phyloP scores from a whole-genome alignment of 2,329 filamentous ascomycete genomes.

The Pseudogymnoascus destructans region DNA sequence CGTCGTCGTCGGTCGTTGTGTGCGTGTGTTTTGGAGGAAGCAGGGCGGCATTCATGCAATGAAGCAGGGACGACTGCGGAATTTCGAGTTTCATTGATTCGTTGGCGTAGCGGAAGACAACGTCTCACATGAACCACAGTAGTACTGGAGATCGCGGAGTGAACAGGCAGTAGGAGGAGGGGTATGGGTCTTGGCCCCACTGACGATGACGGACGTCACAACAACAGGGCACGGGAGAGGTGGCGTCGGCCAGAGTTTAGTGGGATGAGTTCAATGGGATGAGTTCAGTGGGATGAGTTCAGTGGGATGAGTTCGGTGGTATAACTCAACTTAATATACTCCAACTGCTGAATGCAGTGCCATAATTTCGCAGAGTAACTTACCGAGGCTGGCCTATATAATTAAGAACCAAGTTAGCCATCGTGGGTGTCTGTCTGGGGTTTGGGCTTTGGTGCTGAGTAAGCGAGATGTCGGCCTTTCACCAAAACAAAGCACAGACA shows the following conservation, averaged over 20 bases:
- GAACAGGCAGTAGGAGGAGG: background rate
- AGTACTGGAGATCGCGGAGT: background rate
- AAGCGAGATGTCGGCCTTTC: background rate
- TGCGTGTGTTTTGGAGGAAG: background rate
- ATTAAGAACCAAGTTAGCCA: no score
- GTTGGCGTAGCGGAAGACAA: background rate
- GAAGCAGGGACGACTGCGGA: background rate
- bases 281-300: background rate
- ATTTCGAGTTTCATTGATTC: background rate
- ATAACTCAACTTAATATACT: background rate
- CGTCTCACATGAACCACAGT: background rate
- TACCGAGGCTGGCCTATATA: background rate
- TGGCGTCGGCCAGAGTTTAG: background rate
- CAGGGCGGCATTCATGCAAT: background rate
- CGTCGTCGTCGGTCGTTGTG: background rate
- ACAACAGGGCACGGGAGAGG: background rate
- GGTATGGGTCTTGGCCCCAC: conserved; percentile 3
- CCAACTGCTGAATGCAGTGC: background rate
- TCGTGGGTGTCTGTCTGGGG: background rate
- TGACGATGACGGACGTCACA: background rate
- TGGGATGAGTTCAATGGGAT: background rate
- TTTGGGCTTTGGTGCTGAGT: background rate
- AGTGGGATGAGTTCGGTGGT: background rate
- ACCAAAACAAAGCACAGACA: background rate
- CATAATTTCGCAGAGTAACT: background rate